These are phyloP conservation scores for Bassia scoparia DNA, from an alignment of 148 eudicot genomes.

Conservation along the genomic window DNA sequence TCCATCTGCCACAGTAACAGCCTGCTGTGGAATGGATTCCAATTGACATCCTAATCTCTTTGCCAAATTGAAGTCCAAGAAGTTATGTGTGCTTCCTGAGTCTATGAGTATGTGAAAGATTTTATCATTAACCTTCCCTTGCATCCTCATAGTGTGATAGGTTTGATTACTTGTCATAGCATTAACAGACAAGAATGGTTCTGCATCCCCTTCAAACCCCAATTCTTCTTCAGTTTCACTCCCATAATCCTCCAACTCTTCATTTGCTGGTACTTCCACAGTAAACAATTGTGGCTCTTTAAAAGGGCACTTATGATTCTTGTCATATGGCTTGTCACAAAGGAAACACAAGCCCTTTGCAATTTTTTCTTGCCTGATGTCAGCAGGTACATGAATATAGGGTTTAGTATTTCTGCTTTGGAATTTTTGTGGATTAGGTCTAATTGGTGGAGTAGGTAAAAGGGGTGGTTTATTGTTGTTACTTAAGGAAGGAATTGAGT, in stretches of 20 bases:
- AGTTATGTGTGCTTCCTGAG: too few relatives aligned
- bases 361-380: not conserved
- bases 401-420: not conserved
- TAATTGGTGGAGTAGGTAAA: not conserved
- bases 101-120: constrained; percentile 7
- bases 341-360: not conserved
- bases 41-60: not conserved
- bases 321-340: constrained; percentile 5
- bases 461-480: too few relatives aligned
- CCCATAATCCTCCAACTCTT: not conserved
- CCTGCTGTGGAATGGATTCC: not conserved
- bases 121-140: not conserved
- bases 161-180: not conserved
- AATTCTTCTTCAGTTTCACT: not conserved
- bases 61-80: not conserved
- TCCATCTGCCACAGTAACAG: not conserved
- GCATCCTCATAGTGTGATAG: constrained; percentile 18
- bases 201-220: not conserved
- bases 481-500: not conserved
- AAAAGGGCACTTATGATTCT: too few relatives aligned
- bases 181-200: constrained; percentile 6
- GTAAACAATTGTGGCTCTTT: not conserved
- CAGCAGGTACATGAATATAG: not conserved
- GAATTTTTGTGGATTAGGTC: not conserved
- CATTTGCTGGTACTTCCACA: not conserved